Percentiles rank a stretch among this genome's conserved stretches.
These are phyloP conservation scores for sweet orange (Citrus sinensis) DNA, from an alignment of 345 rosid species.

Conservation along the genomic window DNA sequence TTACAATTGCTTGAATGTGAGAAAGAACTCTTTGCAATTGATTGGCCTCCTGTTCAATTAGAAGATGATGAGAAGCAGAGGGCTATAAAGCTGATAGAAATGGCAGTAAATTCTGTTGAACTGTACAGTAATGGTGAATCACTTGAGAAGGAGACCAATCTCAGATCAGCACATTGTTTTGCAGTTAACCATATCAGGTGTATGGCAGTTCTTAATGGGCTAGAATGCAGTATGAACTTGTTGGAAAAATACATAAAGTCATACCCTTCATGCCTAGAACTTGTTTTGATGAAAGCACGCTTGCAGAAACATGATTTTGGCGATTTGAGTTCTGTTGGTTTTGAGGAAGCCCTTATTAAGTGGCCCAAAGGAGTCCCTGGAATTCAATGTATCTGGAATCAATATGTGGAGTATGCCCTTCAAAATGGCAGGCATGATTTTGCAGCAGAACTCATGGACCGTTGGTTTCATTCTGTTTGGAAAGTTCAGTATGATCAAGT, in stretches of 20 bases:
- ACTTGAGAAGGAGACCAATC: conserved; percentile 20
- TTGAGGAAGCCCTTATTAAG: conserved; percentile 61
- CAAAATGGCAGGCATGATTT: conserved; percentile 42
- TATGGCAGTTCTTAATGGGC: conserved; percentile 50
- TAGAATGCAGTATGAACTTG: conserved; percentile 40
- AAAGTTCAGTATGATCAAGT: conserved; percentile 25
- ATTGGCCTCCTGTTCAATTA: conserved; percentile 70
- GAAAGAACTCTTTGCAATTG: conserved; percentile 63
- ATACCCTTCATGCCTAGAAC: conserved; percentile 67
- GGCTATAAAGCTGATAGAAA: conserved; percentile 49
- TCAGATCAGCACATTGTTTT: conserved; percentile 45
- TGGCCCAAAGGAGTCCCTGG: conserved; percentile 69
- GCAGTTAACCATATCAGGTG: conserved; percentile 63
- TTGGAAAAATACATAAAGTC: conserved; percentile 49
- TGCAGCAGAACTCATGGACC: conserved; percentile 57
- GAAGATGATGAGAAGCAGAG: conserved; percentile 48
- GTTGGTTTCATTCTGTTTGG: conserved; percentile 64
- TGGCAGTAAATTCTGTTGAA: conserved; percentile 40
- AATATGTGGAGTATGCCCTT: conserved; percentile 69
- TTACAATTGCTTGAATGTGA: conserved; percentile 68
- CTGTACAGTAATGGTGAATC: conserved; percentile 24
- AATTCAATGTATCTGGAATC: conserved; percentile 86
- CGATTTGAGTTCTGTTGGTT: conserved; percentile 37
- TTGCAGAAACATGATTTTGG: conserved; percentile 36
- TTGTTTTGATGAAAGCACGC: conserved; percentile 60